Evolutionary conservation across 2,329 filamentous ascomycete genomes (phyloP).

Genomic region (Epichloe coenophiala): DNA sequence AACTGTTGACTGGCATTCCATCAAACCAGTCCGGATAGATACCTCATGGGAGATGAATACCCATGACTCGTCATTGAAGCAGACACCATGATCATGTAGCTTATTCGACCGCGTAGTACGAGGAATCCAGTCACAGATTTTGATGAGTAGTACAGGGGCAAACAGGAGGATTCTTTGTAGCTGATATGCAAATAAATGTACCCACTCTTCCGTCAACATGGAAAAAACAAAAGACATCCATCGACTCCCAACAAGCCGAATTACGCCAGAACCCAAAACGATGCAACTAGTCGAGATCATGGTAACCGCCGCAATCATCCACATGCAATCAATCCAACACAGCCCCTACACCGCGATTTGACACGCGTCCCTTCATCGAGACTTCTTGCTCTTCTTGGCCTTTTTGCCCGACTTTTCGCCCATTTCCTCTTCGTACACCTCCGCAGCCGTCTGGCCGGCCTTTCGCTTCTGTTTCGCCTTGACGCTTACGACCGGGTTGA

Average conservation of each 20-base stretch:
- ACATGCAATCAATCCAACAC: neutral
- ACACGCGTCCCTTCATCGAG: conserved; percentile 7
- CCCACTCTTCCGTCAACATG: neutral
- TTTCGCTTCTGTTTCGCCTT: conserved; percentile 76
- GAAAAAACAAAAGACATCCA: neutral
- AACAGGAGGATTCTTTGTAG: too few relatives aligned
- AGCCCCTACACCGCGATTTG: neutral
- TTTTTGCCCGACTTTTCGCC: conserved; percentile 47
- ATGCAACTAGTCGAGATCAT: neutral
- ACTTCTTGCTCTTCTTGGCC: conserved; percentile 28
- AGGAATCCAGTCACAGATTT: too few relatives aligned
- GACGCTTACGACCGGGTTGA: conserved; percentile 60
- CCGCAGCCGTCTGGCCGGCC: conserved; percentile 43
- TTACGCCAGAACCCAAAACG: neutral
- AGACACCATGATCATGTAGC: too few relatives aligned
- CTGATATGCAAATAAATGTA: too few relatives aligned
- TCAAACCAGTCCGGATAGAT: too few relatives aligned
- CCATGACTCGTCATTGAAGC: too few relatives aligned
- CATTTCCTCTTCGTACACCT: conserved; percentile 48
- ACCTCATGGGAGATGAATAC: too few relatives aligned
- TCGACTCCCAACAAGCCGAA: neutral
- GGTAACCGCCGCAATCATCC: neutral
- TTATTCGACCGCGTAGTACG: too few relatives aligned
- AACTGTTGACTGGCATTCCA: too few relatives aligned
- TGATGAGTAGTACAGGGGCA: too few relatives aligned